Base-by-base conservation (phyloP, 1,139 yeast genomes). In the Pichia kudriavzevii region DNA sequence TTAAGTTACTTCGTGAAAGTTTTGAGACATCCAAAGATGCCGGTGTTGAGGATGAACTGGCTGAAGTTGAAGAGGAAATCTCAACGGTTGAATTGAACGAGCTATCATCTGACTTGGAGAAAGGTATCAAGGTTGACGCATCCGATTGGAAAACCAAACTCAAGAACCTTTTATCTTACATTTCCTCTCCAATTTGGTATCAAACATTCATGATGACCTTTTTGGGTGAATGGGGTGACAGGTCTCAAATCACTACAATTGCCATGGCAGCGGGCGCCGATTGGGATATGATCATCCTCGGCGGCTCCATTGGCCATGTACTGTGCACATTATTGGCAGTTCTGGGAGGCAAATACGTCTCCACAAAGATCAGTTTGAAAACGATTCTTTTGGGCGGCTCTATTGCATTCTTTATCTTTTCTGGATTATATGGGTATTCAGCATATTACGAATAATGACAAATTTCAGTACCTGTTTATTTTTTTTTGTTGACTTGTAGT, bases 221-320 rank as follows among this genome's bases (percentile, higher is more conserved):
- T 58, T 66, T 91, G 38, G 98, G 96, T 40, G 99, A 91, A 64
- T 87, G 97, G 94, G 99, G 99, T 33, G 99, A 91, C 59, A 77
- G 98, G 53, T 87, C 96, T 11, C 99, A 91, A 62, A 85, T 91
- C 36, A 95, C 97, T 25, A 93, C 96, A 28, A 87, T 91, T 52
- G 98, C 98, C 35, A 82, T 91, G 94, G 97, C 97, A 32, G 95
- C 98, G 1, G 96, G 96, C 26, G 79, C 87, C 25, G 84, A 87
- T 58, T 91, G 85, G 63, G 79, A 94, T 91, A 69, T 69, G 52
- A 95, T 88, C 32, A 84, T 91, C 31, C 49, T 79, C 30, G 98
- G 99, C 40, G 95, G 95, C 16, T 75, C 87, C 28, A 58, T 81
- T 30, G 99, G 98, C 19, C 99, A 91, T 59, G 78, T 81, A 9